A percentile compares a stretch with the other conserved stretches of the same genome.
Conservation (phyloP, 2,329 filamentous ascomycete species). For the Aspergillus amoenus region DNA sequence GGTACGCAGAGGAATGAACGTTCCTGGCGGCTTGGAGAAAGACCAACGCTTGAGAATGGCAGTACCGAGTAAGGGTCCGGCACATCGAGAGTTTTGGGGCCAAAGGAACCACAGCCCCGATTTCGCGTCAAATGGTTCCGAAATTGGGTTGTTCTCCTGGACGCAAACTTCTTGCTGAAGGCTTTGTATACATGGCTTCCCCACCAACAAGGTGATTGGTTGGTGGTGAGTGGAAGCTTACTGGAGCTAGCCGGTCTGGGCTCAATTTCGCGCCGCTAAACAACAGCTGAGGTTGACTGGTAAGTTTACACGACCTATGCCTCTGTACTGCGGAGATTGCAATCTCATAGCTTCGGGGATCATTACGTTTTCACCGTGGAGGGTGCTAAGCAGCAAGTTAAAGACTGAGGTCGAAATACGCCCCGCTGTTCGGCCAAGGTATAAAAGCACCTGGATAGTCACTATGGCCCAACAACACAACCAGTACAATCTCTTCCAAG, state of each 20-base stretch:
- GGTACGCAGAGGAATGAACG: neutral
- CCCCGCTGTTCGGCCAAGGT: neutral
- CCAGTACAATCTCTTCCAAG: neutral
- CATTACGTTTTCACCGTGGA: neutral
- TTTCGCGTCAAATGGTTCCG: constrained; percentile 4
- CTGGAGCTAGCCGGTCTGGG: neutral
- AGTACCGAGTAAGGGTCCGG: neutral
- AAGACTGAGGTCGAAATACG: neutral
- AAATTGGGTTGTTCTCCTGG: neutral
- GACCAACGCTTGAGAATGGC: neutral
- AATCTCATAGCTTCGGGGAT: neutral
- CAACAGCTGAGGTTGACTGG: neutral
- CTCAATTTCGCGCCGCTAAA: constrained; percentile 1
- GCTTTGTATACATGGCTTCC: neutral
- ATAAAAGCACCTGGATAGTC: neutral
- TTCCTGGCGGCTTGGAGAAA: neutral
- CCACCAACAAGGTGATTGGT: neutral
- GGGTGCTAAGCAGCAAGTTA: neutral
- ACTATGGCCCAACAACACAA: neutral
- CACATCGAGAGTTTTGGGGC: neutral
- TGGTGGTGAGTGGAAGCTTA: neutral
- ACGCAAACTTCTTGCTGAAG: neutral
- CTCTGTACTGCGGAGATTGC: neutral
- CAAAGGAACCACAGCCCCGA: neutral
- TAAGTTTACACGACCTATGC: neutral